Conservation (phyloP, 805 yeast genomes). For the Lipomyces lipofer region DNA sequence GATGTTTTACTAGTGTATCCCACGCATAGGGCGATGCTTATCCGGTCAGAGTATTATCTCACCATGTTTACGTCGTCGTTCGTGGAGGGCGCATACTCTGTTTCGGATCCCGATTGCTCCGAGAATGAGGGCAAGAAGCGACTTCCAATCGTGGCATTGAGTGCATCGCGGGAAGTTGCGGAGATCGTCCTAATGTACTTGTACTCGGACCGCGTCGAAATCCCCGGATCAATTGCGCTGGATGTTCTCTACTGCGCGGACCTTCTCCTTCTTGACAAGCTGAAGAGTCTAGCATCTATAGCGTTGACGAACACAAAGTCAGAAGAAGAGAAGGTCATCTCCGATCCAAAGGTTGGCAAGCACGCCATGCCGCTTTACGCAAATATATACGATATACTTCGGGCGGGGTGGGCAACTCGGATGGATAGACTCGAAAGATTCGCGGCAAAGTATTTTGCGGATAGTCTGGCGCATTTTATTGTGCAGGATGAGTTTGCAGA, state of each 20-base stretch:
- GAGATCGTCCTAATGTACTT: constrained; percentile 56
- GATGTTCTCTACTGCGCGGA: constrained; percentile 64
- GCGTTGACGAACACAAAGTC: constrained; percentile 42
- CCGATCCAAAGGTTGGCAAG: constrained; percentile 32
- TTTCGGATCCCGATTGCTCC: constrained; percentile 8
- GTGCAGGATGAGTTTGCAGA: constrained; percentile 44
- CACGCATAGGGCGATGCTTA: constrained; percentile 60
- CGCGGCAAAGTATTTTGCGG: constrained; percentile 60
- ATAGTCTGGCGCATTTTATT: constrained; percentile 46
- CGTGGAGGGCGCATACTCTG: constrained; percentile 37
- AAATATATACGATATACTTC: constrained; percentile 56
- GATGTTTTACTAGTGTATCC: constrained; percentile 50
- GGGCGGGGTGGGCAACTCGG: constrained; percentile 68
- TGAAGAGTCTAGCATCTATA: constrained; percentile 59
- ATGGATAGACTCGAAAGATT: constrained; percentile 64
- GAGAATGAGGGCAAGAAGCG: constrained; percentile 6
- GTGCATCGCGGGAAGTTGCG: constrained; percentile 43
- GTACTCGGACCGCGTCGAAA: constrained; percentile 59
- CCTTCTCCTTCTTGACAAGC: constrained; percentile 51
- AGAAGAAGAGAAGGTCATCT: constrained; percentile 38
- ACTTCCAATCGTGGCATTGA: constrained; percentile 38
- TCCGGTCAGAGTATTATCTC: constrained; percentile 63
- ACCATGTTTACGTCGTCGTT: constrained; percentile 61
- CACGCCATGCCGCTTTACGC: constrained; percentile 31
- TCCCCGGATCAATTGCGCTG: constrained; percentile 53